Conservation (phyloP, 805 yeast genomes). For the Diddensiella transvaalensis region DNA sequence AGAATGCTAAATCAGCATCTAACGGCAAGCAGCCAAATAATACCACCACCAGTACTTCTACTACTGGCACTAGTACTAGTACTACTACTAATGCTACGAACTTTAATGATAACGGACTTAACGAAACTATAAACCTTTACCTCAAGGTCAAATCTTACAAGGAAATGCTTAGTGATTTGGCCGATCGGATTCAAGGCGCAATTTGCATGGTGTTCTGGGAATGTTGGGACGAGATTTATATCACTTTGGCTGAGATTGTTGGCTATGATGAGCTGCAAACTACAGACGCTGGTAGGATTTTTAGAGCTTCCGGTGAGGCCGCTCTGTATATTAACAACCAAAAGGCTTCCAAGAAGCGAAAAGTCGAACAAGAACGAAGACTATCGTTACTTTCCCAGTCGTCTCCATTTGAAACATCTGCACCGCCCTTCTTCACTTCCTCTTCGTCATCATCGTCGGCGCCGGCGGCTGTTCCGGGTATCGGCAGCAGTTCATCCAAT, state of each 20-base stretch:
- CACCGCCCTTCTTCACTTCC: conserved; percentile 1
- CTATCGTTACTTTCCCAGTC: conserved; percentile 13
- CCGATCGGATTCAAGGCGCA: conserved; percentile 31
- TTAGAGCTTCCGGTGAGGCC: conserved; percentile 33
- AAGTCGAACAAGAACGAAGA: conserved; percentile 21
- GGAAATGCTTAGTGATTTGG: conserved; percentile 27
- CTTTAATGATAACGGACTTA: conserved; percentile 7
- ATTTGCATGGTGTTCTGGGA: conserved; percentile 34
- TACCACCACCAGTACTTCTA: not conserved
- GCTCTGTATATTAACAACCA: conserved; percentile 29
- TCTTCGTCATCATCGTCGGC: not conserved
- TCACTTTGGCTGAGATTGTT: conserved; percentile 28
- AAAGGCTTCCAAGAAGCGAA: conserved; percentile 22
- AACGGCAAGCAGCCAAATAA: conserved; percentile 1
- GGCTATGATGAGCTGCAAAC: conserved; percentile 25
- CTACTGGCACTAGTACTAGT: not conserved
- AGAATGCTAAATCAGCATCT: too few relatives aligned
- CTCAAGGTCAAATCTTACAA: conserved; percentile 22
- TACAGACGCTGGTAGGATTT: conserved; percentile 31
- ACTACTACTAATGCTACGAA: not conserved
- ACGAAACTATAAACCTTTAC: conserved; percentile 21
- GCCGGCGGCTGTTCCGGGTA: not conserved
- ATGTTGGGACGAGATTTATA: conserved; percentile 32
- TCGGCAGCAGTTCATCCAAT: not conserved
- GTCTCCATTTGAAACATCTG: conserved; percentile 1